Evolutionary conservation across 1,284 basidiomycete genomes (phyloP).

Genomic region (Papiliotrema nemorosa): DNA sequence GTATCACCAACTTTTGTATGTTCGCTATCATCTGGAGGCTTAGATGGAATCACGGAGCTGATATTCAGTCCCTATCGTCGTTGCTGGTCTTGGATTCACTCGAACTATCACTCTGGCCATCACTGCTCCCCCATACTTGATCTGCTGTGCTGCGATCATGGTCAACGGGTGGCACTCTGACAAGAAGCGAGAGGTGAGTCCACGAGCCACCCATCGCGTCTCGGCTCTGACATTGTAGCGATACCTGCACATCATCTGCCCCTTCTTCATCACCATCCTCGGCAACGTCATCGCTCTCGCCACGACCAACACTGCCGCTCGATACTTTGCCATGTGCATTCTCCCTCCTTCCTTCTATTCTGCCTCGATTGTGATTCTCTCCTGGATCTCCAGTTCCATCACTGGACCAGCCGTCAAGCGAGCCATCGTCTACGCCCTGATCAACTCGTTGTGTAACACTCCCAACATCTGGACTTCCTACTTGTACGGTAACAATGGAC

Average conservation of each 20-base stretch:
- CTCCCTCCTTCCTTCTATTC: slow-evolving; percentile 41
- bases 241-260: slow-evolving; percentile 23
- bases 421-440: slow-evolving; percentile 45
- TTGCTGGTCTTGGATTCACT: slow-evolving; percentile 39
- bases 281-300: slow-evolving; percentile 61
- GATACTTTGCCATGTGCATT: slow-evolving; percentile 43
- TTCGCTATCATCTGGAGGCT: too few species aligned
- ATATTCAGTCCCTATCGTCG: slow-evolving; percentile 35
- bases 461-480: slow-evolving; percentile 49
- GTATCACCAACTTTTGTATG: slow-evolving; percentile 47
- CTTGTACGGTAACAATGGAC: slow-evolving; percentile 36
- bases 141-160: slow-evolving; percentile 36
- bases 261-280: slow-evolving; percentile 30
- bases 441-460: slow-evolving; percentile 47
- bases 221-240: slow-evolving; percentile 8
- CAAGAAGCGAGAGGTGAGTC: slow-evolving; percentile 29
- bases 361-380: slow-evolving; percentile 42
- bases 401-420: slow-evolving; percentile 48
- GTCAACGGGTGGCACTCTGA: slow-evolving; percentile 43
- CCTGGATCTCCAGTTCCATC: slow-evolving; percentile 45
- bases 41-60: too few species aligned
- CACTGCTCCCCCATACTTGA: slow-evolving; percentile 44
- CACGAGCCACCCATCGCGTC: too few species aligned
- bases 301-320: slow-evolving; percentile 39
- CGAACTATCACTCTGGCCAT: slow-evolving; percentile 43